A percentile compares a stretch with the other conserved stretches of the same genome.
These are phyloP conservation scores for Passalora sequoiae DNA, from an alignment of 2,329 filamentous ascomycete species.

Conservation along the genomic window DNA sequence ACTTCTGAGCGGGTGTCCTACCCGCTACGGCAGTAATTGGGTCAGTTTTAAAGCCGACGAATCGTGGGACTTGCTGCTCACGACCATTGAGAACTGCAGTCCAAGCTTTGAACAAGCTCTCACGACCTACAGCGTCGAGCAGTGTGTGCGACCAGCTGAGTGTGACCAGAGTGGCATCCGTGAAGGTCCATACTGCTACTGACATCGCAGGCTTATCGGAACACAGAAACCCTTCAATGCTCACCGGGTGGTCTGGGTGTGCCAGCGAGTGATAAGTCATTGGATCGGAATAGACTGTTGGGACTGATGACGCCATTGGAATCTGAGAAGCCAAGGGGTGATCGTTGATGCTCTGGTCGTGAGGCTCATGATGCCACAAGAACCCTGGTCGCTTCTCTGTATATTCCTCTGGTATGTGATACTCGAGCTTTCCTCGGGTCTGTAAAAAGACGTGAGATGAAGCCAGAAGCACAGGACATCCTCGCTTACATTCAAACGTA, in stretches of 20 bases:
- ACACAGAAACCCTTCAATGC: conserved; percentile 12
- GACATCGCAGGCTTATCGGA: conserved; percentile 19
- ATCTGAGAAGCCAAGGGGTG: conserved; percentile 13
- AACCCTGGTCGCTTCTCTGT: conserved; percentile 14
- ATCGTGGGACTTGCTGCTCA: conserved; percentile 17
- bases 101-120: conserved; percentile 24
- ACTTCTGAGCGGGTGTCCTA: conserved; percentile 14
- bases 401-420: conserved; percentile 14
- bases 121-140: conserved; percentile 23
- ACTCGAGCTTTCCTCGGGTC: conserved; percentile 10
- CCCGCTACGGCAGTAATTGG: conserved; percentile 21
- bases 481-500: conserved; percentile 12
- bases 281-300: conserved; percentile 6
- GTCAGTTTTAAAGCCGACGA: conserved; percentile 23
- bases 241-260: conserved; percentile 6
- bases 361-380: conserved; percentile 7
- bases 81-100: conserved; percentile 23
- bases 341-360: conserved; percentile 9
- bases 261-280: conserved; percentile 6
- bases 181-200: conserved; percentile 22
- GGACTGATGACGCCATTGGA: background rate
- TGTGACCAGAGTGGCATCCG: conserved; percentile 25
- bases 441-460: background rate
- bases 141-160: conserved; percentile 26
- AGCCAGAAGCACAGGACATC: background rate